Conservation (phyloP, 2,329 filamentous ascomycete genomes). For the Ceratocystis alfenasii region DNA sequence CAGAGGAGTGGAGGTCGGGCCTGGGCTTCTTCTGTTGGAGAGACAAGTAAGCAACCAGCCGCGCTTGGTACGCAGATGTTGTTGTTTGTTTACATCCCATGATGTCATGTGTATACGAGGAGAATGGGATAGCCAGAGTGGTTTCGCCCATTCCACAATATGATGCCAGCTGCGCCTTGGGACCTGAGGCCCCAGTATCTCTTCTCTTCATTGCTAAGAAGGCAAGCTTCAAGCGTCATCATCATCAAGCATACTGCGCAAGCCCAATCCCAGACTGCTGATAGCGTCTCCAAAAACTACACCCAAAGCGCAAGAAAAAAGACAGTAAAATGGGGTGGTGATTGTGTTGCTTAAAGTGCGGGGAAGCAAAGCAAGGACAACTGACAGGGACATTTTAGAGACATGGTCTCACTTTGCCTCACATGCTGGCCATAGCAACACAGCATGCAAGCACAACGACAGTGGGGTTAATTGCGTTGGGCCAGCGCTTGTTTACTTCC, state of each 20-base stretch:
- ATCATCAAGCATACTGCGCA: no score
- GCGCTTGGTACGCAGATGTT: background rate
- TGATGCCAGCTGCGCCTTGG: background rate
- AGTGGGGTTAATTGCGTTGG: background rate
- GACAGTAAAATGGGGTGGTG: background rate
- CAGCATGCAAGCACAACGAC: background rate
- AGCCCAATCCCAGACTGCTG: background rate
- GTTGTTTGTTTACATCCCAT: background rate
- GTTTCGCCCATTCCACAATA: no score
- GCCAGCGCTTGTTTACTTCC: constrained; percentile 2
- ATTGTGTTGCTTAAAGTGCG: constrained; percentile 1
- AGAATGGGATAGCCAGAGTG: no score
- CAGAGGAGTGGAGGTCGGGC: background rate
- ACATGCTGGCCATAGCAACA: constrained; percentile 1
- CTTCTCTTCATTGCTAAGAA: no score
- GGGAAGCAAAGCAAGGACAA: background rate
- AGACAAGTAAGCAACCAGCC: background rate
- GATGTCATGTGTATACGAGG: no score
- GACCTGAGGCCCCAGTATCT: no score
- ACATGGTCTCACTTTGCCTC: constrained; percentile 1
- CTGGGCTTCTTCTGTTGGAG: background rate
- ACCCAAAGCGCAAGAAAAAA: background rate
- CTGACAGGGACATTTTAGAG: background rate
- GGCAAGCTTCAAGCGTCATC: no score
- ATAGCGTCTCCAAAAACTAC: background rate